Evolutionary conservation across 306 rosid genomes (phyloP), one percentile per base, ranked within the genome.

Genomic region (Quillaja saponaria): DNA sequence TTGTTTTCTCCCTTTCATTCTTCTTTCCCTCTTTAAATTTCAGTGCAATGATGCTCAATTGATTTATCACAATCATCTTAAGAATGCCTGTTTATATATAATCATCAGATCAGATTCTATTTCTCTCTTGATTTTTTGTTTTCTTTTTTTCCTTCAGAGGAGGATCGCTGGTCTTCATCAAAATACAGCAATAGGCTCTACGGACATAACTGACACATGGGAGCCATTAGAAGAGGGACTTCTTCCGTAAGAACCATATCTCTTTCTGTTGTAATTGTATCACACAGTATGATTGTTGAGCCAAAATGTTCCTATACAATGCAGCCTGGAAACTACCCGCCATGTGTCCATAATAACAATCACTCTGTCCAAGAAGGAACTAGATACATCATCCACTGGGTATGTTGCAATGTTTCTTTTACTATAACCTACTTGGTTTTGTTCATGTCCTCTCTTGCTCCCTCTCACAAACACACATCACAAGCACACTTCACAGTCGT

Each of bases 261-360:
- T n/a, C 7, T 7, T 34, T 37, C 13, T 25, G 19, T 59, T 48
- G 13, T 16, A 15, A 13, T 0, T n/a, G 19, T 34, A 34, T 46
- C 13, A 8, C 8, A 7, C 15, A 21, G 42, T 18, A 28, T 49
- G 11, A 16, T 17, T 42, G 31, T 40, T 34, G 41, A 3, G 37
- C 34, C 28, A 25, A 20, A 14, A 34, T 9, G 1, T 10, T 14
- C 31, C 19, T 13, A 9, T 1, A 20, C 25, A 11, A 50, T 55
- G 65, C 76, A 71, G 76, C 44, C 44, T 71, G 41, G 70, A 71
- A 47, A 71, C 76, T 21, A 71, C 76, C 35, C 69, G 76, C 17
- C 70, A 71, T 38, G 76, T 63, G 14, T 71, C 76, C 7, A 40
- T 71, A 38, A 54, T 71, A 6, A 35, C 64, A 20, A 64, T 71